These are phyloP conservation scores for Fonsecaea pugnacius DNA, from an alignment of 2,329 filamentous ascomycete species.

Conservation along the genomic window DNA sequence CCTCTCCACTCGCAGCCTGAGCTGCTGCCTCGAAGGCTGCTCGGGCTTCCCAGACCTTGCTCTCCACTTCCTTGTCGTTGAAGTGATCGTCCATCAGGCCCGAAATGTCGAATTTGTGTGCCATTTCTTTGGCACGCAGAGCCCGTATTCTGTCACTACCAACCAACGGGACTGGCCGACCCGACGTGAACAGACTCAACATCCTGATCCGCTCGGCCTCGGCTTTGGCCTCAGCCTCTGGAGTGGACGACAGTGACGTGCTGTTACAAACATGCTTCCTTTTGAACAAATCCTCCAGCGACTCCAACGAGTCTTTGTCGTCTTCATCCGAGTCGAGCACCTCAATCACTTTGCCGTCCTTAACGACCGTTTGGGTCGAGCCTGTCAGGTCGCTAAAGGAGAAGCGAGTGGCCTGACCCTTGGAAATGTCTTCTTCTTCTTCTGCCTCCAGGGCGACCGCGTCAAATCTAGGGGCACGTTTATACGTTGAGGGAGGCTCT, in stretches of 20 bases:
- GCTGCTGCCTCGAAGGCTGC: constrained; percentile 40
- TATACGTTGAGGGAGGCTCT: constrained; percentile 25
- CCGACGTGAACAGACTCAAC: constrained; percentile 31
- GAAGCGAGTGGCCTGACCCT: constrained; percentile 39
- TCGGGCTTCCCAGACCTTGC: constrained; percentile 50
- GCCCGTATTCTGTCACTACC: constrained; percentile 35
- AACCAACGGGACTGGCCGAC: constrained; percentile 29
- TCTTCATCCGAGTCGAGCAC: constrained; percentile 74
- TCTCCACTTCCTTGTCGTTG: constrained; percentile 64
- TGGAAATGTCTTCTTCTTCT: constrained; percentile 3
- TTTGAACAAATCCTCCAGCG: constrained; percentile 60
- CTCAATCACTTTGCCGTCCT: constrained; percentile 54
- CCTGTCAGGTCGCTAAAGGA: constrained; percentile 33
- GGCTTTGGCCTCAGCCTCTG: constrained; percentile 28
- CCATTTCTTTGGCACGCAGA: constrained; percentile 32
- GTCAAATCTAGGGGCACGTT: constrained; percentile 19
- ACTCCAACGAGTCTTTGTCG: constrained; percentile 62
- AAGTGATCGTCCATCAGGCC: constrained; percentile 63
- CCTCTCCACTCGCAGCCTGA: constrained; percentile 17
- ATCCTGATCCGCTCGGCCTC: constrained; percentile 32
- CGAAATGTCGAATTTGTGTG: constrained; percentile 29
- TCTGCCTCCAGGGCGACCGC: not conserved
- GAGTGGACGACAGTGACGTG: constrained; percentile 29
- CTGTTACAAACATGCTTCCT: constrained; percentile 33
- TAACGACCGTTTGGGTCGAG: constrained; percentile 60